These are phyloP conservation scores for Fusarium napiforme DNA, from an alignment of 2,329 filamentous ascomycete species.

Conservation along the genomic window DNA sequence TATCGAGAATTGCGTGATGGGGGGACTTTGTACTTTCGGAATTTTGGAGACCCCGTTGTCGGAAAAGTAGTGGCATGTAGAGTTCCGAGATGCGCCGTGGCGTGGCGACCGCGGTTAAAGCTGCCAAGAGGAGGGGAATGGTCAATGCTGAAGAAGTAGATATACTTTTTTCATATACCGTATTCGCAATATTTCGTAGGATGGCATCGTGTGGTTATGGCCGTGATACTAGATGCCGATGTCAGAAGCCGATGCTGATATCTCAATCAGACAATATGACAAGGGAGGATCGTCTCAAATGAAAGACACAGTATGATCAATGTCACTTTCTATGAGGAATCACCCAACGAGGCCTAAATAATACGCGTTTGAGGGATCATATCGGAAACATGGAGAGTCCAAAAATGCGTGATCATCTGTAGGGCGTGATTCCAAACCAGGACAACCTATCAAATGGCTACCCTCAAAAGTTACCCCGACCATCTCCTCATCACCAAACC, in stretches of 20 bases:
- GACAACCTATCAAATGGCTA: conserved; percentile 5
- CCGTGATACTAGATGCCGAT: background rate
- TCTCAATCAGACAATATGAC: background rate
- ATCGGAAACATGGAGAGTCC: background rate
- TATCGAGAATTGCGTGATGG: background rate
- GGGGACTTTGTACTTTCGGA: background rate
- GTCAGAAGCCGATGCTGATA: background rate
- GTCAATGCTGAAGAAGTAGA: background rate
- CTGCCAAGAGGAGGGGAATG: background rate
- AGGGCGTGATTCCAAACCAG: conserved; percentile 4
- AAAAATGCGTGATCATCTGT: background rate
- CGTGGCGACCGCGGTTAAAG: background rate
- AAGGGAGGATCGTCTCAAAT: background rate
- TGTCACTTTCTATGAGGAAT: background rate
- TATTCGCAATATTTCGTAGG: background rate
- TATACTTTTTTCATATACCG: background rate
- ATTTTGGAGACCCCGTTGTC: background rate
- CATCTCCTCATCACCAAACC: background rate
- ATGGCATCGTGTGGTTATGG: background rate
- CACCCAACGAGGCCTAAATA: background rate
- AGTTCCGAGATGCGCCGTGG: conserved; percentile 1
- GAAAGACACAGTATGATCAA: background rate
- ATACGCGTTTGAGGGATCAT: background rate
- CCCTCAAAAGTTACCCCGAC: background rate
- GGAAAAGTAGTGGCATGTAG: background rate